phyloP scores from a whole-genome alignment of 2,329 filamentous ascomycete species.

The Claviceps cyperi region DNA sequence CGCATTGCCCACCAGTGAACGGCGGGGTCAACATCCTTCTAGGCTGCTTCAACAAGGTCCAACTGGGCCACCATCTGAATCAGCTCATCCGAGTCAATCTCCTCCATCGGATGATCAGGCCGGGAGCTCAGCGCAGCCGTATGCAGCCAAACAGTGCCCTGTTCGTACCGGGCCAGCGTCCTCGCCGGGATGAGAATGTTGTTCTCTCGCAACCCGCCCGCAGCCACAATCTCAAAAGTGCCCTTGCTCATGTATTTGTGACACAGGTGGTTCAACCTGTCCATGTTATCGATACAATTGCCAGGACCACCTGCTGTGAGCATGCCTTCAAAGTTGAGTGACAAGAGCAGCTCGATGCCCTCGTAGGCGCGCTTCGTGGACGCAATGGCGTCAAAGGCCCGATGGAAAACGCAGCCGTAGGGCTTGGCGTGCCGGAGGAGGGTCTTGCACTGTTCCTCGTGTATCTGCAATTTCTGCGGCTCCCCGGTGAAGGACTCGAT shows the following conservation, averaged over 20 bases:
- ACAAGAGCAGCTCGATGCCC: conserved; percentile 20
- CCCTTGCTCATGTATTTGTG: conserved; percentile 8
- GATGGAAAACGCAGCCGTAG: conserved; percentile 36
- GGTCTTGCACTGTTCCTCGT: conserved; percentile 23
- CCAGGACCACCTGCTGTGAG: conserved; percentile 39
- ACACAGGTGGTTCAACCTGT: conserved; percentile 23
- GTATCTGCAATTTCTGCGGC: conserved; percentile 14
- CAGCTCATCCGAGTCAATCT: conserved; percentile 14
- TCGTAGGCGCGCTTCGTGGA: conserved; percentile 9
- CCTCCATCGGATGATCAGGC: conserved; percentile 9
- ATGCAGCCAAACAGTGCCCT: conserved; percentile 27
- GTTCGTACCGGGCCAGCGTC: conserved; percentile 12
- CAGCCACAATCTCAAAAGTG: conserved; percentile 33
- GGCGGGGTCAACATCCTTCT: background rate
- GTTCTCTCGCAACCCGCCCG: conserved; percentile 33
- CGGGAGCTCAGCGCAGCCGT: conserved; percentile 22
- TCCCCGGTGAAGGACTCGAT: background rate
- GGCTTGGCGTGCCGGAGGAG: conserved; percentile 29
- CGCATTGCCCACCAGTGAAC: no score
- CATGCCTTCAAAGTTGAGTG: conserved; percentile 34
- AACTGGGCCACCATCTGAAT: conserved; percentile 10
- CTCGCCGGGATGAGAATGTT: conserved; percentile 21
- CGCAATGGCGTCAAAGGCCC: conserved; percentile 38
- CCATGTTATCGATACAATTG: conserved; percentile 24
- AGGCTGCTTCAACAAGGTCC: background rate